Base-by-base conservation (phyloP, 2,329 filamentous ascomycete genomes). In the Rutstroemia sp. region DNA sequence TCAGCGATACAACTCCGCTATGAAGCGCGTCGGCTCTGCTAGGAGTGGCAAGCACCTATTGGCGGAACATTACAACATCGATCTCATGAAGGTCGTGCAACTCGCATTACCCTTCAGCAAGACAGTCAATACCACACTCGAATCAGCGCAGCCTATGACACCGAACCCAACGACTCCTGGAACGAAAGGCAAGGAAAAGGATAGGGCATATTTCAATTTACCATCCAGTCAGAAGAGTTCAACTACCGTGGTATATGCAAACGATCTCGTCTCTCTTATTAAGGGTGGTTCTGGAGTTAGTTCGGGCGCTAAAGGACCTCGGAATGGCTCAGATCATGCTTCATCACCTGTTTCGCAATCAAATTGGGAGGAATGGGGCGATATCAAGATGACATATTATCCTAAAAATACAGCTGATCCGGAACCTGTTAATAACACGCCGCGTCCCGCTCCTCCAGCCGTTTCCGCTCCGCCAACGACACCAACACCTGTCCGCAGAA, bases 1-100 rank as follows among this genome's bases (percentile, higher is more conserved):
- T 12, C 89, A 96, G 73, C 84, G 94, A 64, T 99, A 96, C 65
- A 88, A 95, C 71, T 90, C 89, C 9, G 91, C 91, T 17, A 86
- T 94, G 59, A 90, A 92, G 72, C 84, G 90, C 25, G 76, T 79
- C 48, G 82, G 81, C 58, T 78, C 85, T 63, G 78, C 92, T 46
- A 88, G 88, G 67, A 81, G 83, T 45, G 88, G 88, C 67, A 81
- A 83, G 42, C 83, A 84, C 30, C 75, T 96, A 49, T 77, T 96
- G 51, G 82, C 85, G 23, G 92, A 91, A 60, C 94, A 99, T 72
- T 99, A 88, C 72, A 85, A 87, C 64, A 86, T 88, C 63, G 81
- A 86, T 60, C 75, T 88, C 5, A 91, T 96, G 60, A 87, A 88
- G 63, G 82, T 99, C 52, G 87, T 92, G 62, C 89, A 89, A 71